Conservation (phyloP, 768 basidiomycete genomes). For the Russula compacta region DNA sequence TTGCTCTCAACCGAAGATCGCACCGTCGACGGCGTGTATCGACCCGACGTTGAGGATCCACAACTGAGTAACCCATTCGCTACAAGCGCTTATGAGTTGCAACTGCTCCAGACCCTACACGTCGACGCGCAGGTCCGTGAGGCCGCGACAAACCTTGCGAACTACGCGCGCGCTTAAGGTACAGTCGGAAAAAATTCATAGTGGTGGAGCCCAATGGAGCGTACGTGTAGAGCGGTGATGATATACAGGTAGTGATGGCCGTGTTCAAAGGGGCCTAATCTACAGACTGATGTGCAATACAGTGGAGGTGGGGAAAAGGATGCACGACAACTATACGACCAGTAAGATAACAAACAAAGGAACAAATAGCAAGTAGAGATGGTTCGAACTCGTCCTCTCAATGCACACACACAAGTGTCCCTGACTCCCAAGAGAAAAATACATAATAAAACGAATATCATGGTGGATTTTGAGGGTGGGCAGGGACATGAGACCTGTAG, state of each 20-base stretch:
- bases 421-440: slow-evolving; percentile 14
- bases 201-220: background rate
- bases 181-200: background rate
- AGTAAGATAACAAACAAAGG: slow-evolving; percentile 13
- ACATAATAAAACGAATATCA: slow-evolving; percentile 4
- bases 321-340: slow-evolving; percentile 7
- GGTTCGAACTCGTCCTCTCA: slow-evolving; percentile 9
- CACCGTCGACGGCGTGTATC: slow-evolving; percentile 74
- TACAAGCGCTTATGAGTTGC: slow-evolving; percentile 80
- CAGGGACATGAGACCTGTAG: background rate
- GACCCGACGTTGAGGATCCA: slow-evolving; percentile 82
- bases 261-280: slow-evolving; percentile 6
- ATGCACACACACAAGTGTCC: slow-evolving; percentile 10
- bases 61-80: slow-evolving; percentile 75
- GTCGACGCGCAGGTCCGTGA: slow-evolving; percentile 59
- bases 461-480: slow-evolving; percentile 4
- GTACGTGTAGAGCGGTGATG: slow-evolving; percentile 13
- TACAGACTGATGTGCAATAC: slow-evolving; percentile 15
- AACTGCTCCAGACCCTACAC: slow-evolving; percentile 50
- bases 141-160: slow-evolving; percentile 52
- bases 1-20: slow-evolving; percentile 84
- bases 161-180: slow-evolving; percentile 31
- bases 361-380: background rate
- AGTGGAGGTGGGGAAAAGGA: background rate
- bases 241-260: slow-evolving; percentile 10